Conservation (phyloP, 306 rosid genomes). For the Carpinus fangiana region DNA sequence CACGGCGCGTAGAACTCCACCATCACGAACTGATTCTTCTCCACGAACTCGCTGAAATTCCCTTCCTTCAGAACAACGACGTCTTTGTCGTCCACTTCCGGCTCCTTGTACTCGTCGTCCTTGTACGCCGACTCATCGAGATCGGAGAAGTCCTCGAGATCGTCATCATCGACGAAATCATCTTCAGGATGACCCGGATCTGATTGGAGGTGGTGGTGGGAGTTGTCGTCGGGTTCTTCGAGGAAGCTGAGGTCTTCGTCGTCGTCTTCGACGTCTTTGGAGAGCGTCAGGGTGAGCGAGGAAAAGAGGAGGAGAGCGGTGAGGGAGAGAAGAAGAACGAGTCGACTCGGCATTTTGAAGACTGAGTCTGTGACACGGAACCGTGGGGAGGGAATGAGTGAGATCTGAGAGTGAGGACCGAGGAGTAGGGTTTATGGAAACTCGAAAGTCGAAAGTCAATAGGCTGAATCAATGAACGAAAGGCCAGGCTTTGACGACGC, state of each 20-base stretch:
- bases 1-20: constrained; percentile 98
- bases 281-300: constrained; percentile 44
- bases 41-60: constrained; percentile 65
- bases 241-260: constrained; percentile 94
- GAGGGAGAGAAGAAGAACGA: constrained; percentile 47
- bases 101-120: constrained; percentile 47
- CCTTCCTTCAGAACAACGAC: constrained; percentile 81
- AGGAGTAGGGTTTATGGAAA: constrained; percentile 23
- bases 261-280: constrained; percentile 41
- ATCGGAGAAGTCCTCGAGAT: constrained; percentile 61
- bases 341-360: constrained; percentile 59
- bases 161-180: constrained; percentile 33
- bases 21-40: constrained; percentile 67
- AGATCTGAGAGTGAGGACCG: not conserved
- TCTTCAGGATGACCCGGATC: constrained; percentile 40
- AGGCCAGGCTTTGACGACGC: constrained; percentile 15
- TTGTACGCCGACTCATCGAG: constrained; percentile 42
- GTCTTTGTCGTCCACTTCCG: constrained; percentile 82
- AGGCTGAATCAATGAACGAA: not conserved
- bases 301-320: constrained; percentile 66
- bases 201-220: constrained; percentile 30
- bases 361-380: not conserved
- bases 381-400: not conserved
- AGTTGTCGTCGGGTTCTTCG: constrained; percentile 55
- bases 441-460: not conserved